Evolutionary conservation across 2,329 filamentous ascomycete genomes (phyloP).

Genomic region (Didymella pinodella): DNA sequence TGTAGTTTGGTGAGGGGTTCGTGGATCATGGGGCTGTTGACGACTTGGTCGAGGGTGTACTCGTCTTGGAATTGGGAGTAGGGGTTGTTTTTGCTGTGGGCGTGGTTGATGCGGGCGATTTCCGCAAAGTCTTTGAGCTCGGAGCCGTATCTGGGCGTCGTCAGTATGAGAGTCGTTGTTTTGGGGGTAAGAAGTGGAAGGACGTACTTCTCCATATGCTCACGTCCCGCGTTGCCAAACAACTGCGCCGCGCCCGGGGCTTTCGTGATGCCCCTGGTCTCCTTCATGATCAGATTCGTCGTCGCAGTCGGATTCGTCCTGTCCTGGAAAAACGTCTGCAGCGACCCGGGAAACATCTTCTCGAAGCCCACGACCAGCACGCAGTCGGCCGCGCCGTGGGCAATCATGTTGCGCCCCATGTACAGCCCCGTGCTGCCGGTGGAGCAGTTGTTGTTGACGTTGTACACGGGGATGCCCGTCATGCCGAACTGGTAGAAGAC

Average conservation of each 20-base stretch:
- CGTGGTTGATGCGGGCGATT: constrained; percentile 91
- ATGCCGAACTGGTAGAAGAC: constrained; percentile 99
- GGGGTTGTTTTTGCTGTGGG: constrained; percentile 88
- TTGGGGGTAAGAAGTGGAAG: background rate
- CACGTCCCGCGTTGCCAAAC: constrained; percentile 91
- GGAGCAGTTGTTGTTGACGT: constrained; percentile 98
- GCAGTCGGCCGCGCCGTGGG: constrained; percentile 82
- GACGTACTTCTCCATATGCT: constrained; percentile 90
- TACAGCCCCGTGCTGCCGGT: constrained; percentile 91
- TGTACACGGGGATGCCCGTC: constrained; percentile 95
- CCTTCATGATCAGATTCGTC: constrained; percentile 78
- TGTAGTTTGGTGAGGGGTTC: constrained; percentile 95
- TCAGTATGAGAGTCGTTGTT: constrained; percentile 26
- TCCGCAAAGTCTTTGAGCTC: constrained; percentile 88
- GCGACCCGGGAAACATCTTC: constrained; percentile 94
- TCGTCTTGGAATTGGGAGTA: constrained; percentile 98
- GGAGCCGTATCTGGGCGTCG: constrained; percentile 74
- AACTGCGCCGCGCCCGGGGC: constrained; percentile 88
- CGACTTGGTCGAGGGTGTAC: constrained; percentile 85
- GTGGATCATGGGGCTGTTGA: constrained; percentile 78
- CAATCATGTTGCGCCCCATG: constrained; percentile 81
- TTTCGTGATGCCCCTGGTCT: constrained; percentile 80
- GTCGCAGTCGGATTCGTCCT: constrained; percentile 80
- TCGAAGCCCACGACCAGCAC: constrained; percentile 94
- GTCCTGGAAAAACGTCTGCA: constrained; percentile 86